phyloP scores from a whole-genome alignment of 2,329 filamentous ascomycete species.

The Colletotrichum lentis region DNA sequence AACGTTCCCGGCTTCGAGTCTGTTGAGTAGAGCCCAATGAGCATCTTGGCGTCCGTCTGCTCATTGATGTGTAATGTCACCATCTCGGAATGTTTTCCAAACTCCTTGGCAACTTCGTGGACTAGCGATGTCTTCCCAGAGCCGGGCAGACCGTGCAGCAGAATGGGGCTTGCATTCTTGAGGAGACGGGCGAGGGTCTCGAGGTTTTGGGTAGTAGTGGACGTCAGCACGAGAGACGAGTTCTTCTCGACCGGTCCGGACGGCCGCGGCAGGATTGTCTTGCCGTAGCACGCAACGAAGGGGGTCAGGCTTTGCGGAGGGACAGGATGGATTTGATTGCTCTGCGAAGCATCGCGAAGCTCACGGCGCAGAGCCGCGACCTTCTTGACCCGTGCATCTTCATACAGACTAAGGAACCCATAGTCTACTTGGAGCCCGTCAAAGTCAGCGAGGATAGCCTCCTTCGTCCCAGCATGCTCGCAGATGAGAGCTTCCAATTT shows the following conservation, averaged over 20 bases:
- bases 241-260: slow-evolving; percentile 55
- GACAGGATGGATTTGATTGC: slow-evolving; percentile 39
- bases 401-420: slow-evolving; percentile 70
- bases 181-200: slow-evolving; percentile 73
- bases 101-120: slow-evolving; percentile 79
- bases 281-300: slow-evolving; percentile 71
- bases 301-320: slow-evolving; percentile 60
- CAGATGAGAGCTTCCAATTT: slow-evolving; percentile 77
- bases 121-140: slow-evolving; percentile 90
- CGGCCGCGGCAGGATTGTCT: slow-evolving; percentile 72
- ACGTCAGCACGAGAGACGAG: slow-evolving; percentile 69
- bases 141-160: slow-evolving; percentile 84
- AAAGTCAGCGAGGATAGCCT: slow-evolving; percentile 72
- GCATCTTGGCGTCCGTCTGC: slow-evolving; percentile 96
- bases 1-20: slow-evolving; percentile 89
- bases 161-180: slow-evolving; percentile 72
- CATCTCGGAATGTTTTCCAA: slow-evolving; percentile 83
- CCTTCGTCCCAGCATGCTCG: slow-evolving; percentile 68
- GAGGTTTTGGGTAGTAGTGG: slow-evolving; percentile 77
- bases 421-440: slow-evolving; percentile 83
- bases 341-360: slow-evolving; percentile 43
- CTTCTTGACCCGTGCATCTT: slow-evolving; percentile 62
- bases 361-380: slow-evolving; percentile 54
- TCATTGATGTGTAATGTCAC: slow-evolving; percentile 96
- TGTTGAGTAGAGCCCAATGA: slow-evolving; percentile 93